Base-by-base conservation (phyloP, 2,329 filamentous ascomycete species). In the Epichloe aotearoae region DNA sequence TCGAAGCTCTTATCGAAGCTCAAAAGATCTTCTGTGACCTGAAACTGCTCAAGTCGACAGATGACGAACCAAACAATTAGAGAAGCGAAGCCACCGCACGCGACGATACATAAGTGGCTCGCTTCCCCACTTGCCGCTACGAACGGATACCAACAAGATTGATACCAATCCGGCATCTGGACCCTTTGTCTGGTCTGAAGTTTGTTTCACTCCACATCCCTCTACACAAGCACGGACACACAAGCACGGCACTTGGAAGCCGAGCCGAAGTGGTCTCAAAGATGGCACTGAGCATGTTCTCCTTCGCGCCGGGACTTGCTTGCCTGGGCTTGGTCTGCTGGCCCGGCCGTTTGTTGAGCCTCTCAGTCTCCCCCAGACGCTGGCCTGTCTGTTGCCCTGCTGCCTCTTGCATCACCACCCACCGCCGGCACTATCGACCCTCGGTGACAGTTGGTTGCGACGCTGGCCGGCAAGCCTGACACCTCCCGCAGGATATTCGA, bases 231-330 rank as follows among this genome's bases (percentile, higher is more conserved):
- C 19, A 19, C 19, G 19, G 19, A 19, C 19, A 19, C 19, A 19
- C 19, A 20, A 10, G 26, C 37, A 36, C 50, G 50, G 50, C 50
- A 52, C 40, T 49, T 52, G 46, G 17, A 6, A 48, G 33, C 40
- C 39, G 50, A 44, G 19, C 8, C 26, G 26, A 11, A 30, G 39
- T 12, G 37, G 38, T 26, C 19, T 26, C n/a, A 41, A 45, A 15
- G 39, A 39, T 17, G 10, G 6, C 12, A 14, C 20, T 47, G 45
- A 14, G 43, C 38, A 43, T 47, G 39, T 20, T 14, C 15, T 47
- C 36, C 5, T n/a, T 48, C 30, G 43, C 38, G 46, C 38, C 40
- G 45, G 46, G 34, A 44, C 23, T 8, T 33, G 49, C 26, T 26
- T 38, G 36, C 43, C 40, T 45, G 20, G 12, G 23, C 36, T 47